Percentiles rank a stretch among this genome's conserved stretches.
Conservation (phyloP, 805 yeast genomes). For the Ogataea haglerorum region DNA sequence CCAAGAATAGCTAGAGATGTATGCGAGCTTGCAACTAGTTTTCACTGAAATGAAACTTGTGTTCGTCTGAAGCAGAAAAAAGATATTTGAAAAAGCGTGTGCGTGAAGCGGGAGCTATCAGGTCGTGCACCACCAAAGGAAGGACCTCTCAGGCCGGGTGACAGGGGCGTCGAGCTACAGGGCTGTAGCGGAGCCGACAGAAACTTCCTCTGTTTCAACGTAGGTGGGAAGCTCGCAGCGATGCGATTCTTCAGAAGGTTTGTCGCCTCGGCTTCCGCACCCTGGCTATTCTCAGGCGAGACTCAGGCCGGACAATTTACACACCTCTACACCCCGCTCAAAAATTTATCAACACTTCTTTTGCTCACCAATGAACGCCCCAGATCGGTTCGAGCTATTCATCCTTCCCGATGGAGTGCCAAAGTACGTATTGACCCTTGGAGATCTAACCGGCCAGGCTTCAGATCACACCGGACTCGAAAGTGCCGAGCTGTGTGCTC, state of each 20-base stretch:
- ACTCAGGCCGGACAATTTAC: not conserved
- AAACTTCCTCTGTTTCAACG: too few relatives aligned
- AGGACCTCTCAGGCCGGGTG: conserved; percentile 9
- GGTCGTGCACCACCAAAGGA: conserved; percentile 11
- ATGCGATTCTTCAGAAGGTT: too few relatives aligned
- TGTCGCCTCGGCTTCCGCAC: too few relatives aligned
- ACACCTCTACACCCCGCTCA: conserved; percentile 10
- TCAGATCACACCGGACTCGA: conserved; percentile 86
- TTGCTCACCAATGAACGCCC: conserved; percentile 77
- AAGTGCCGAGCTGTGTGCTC: conserved; percentile 92
- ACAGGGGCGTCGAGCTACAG: conserved; percentile 4
- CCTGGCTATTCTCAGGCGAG: too few relatives aligned
- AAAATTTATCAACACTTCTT: conserved; percentile 11
- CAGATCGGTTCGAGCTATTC: conserved; percentile 97
- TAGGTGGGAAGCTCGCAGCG: too few relatives aligned
- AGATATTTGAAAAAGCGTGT: conserved; percentile 11
- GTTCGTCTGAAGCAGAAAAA: conserved; percentile 9
- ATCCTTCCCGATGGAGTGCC: conserved; percentile 97
- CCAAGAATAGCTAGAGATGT: not conserved
- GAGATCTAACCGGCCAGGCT: conserved; percentile 41
- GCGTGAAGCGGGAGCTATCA: conserved; percentile 13
- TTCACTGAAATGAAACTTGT: conserved; percentile 5
- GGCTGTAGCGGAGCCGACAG: too few relatives aligned
- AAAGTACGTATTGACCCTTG: conserved; percentile 51
- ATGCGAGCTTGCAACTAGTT: conserved; percentile 5